Evolutionary conservation across 2,329 filamentous ascomycete species (phyloP).

Genomic region (Scolecobasidium constrictum): DNA sequence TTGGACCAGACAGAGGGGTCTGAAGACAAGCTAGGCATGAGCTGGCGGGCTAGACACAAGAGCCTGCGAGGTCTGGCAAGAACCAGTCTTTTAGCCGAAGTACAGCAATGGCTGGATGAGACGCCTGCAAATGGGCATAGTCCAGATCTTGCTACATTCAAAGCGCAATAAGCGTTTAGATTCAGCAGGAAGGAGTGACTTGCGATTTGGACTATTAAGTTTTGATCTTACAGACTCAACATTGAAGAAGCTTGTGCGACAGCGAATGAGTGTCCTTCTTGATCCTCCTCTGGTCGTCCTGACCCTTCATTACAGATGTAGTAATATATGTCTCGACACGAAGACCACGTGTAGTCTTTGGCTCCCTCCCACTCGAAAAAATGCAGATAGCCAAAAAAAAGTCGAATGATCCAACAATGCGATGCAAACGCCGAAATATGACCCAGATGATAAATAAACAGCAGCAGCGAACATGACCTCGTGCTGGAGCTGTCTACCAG

Average conservation of each 20-base stretch:
- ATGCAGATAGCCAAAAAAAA: neutral
- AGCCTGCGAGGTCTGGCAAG: too few relatives aligned
- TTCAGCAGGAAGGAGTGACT: constrained; percentile 5
- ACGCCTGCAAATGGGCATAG: neutral
- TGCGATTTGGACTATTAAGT: constrained; percentile 5
- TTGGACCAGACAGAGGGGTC: too few relatives aligned
- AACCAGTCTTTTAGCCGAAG: too few relatives aligned
- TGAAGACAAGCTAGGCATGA: too few relatives aligned
- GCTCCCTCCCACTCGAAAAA: neutral
- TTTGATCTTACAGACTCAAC: neutral
- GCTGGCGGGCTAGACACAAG: too few relatives aligned
- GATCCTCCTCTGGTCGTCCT: neutral
- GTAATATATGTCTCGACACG: neutral
- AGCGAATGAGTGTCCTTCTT: neutral
- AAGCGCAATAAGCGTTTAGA: too few relatives aligned
- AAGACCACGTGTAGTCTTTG: neutral
- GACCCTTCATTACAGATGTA: neutral
- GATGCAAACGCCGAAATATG: neutral
- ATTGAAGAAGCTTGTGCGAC: neutral
- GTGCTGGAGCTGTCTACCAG: constrained; percentile 2
- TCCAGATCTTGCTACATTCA: neutral
- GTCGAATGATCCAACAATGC: neutral
- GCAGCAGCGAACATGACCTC: neutral
- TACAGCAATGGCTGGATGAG: neutral
- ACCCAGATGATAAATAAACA: neutral